Evolutionary conservation across 208 protist genomes (phyloP), one percentile per base, ranked within the genome.

Genomic region (Leishmania mexicana): DNA sequence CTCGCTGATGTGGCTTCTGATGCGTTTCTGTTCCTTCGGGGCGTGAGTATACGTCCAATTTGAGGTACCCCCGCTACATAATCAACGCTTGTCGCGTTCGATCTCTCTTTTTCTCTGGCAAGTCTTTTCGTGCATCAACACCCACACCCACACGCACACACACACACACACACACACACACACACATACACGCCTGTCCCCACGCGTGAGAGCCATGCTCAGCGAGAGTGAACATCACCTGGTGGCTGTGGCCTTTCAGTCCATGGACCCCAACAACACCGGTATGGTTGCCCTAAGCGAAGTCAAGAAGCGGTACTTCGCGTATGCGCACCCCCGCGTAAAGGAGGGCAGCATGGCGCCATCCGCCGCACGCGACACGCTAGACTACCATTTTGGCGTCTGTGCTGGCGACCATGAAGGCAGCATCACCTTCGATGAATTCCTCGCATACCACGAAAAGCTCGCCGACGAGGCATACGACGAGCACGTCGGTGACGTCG

Each of bases 371-470:
- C 80, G 78, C n/a, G 92, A 93, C 78, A 94, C 87, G 60, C 74
- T 96, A 71, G 73, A 83, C 64, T 79, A 90, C 78, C 91, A 93
- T 75, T 96, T 97, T 53, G 86, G 80, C 40, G 42, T 68, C 28
- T 94, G 89, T 64, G 90, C 87, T 3, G 67, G 73, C 67, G 86
- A 90, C 58, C 83, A 94, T 71, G 78, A 82, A 70, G 90, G 88
- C 62, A 82, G 88, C 74, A 83, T 97, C 78, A 93, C 92, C 31
- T 88, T 96, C 53, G 91, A 96, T 65, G 95, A 96, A 54, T 97
- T 97, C 73, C 54, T 95, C 38, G 65, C 81, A 17, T 96, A 93
- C 80, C 95, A 97, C 71, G 89, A 96, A 58, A 93, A 94, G 47
- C 87, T 97, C 70, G 90, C 86, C 21, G 80, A 88, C 65, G 94